These are phyloP conservation scores for Apiotrichum domesticum DNA, from an alignment of 1,284 basidiomycete species.

Conservation along the genomic window DNA sequence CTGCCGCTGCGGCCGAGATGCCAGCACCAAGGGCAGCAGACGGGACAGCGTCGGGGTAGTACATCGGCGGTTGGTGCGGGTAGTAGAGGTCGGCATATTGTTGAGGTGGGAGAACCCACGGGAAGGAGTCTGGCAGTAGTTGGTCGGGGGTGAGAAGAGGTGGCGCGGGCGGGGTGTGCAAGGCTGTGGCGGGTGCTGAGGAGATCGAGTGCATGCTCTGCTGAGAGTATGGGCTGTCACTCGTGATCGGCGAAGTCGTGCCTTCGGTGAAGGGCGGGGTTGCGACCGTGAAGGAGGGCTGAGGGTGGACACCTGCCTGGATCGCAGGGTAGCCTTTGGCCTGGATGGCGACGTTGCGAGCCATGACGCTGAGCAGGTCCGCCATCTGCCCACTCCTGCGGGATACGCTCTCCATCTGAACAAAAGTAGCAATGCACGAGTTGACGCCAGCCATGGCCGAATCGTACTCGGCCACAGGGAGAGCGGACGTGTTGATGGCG, in stretches of 20 bases:
- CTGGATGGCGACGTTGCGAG: background rate
- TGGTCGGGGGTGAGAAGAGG: background rate
- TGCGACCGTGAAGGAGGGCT: background rate
- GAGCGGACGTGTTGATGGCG: slow-evolving; percentile 12
- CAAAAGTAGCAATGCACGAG: slow-evolving; percentile 60
- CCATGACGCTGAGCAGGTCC: background rate
- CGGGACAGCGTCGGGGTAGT: background rate
- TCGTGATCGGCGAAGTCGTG: background rate
- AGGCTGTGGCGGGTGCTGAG: background rate
- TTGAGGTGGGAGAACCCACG: background rate
- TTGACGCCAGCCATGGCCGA: slow-evolving; percentile 64
- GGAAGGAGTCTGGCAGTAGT: background rate
- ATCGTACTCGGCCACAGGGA: slow-evolving; percentile 28
- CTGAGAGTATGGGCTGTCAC: background rate
- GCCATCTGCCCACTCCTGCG: slow-evolving; percentile 1
- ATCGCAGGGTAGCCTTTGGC: background rate
- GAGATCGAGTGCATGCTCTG: background rate
- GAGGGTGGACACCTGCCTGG: background rate
- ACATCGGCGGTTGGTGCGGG: background rate
- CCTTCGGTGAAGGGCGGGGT: background rate
- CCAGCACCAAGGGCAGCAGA: background rate
- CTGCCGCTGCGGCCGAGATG: background rate
- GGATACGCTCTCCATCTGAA: slow-evolving; percentile 48
- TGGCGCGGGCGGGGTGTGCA: background rate
- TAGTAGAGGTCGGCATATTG: background rate